Evolutionary conservation across 2,329 filamentous ascomycete species (phyloP), one percentile per base, ranked within the genome.

Genomic region (Laburnicola sp.): DNA sequence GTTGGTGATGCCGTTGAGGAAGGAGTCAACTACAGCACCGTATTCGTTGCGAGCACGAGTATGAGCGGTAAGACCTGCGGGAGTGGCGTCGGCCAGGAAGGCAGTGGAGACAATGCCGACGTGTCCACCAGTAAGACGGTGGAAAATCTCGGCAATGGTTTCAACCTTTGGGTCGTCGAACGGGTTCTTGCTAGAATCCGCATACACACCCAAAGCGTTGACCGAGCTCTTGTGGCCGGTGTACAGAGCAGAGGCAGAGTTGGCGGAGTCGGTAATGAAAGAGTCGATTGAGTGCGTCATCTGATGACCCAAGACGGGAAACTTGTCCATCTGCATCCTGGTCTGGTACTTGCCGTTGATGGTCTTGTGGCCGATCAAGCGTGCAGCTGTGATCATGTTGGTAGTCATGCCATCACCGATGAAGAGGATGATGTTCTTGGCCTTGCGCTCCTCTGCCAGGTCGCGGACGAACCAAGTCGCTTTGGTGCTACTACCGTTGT

Each of bases 111-210:
- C 89, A 28, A 79, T 83, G 35, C 82, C 76, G 40, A 84, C 74
- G 50, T 79, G 77, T 59, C 84, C 78, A 52, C 84, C 81, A 72
- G 81, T 84, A 46, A 90, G 78, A 50, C 90, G 86, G 60, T 82
- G 80, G 74, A 93, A 86, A 50, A 94, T 79, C 73, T 91, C 88
- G 22, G 87, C 85, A 67, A 95, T 89, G 10, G 86, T 90, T 77
- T 94, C 90, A 22, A 95, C 83, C 76, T 93, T 94, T 47, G 90
- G 90, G 66, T 95, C 90, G 67, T 95, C 90, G 58, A 90, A 90
- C 2, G 81, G 75, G 61, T 87, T 80, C 9, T 82, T 77, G 41
- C 87, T 91, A 0, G 87, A 91, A 69, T 95, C 90, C 36, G 81
- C 88, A 53, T 94, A 92, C 28, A 93, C 86, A 72, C 87, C 88